Conservation (phyloP, 2,329 filamentous ascomycete species). For the Diplocarpon rosae region DNA sequence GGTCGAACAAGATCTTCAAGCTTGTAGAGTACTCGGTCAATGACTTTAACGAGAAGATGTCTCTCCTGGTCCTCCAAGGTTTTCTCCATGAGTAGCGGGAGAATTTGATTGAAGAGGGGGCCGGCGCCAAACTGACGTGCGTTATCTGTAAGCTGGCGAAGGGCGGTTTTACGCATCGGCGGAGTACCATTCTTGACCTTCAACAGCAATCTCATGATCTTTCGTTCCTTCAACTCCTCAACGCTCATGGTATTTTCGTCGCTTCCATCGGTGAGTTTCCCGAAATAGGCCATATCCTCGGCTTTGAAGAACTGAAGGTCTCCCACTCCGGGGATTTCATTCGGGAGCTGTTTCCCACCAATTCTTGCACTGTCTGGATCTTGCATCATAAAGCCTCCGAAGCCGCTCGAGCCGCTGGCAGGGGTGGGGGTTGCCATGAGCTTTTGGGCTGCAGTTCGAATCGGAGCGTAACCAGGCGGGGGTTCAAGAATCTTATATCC, state of each 20-base stretch:
- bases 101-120: conserved; percentile 90
- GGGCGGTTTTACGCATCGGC: conserved; percentile 94
- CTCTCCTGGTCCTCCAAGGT: conserved; percentile 95
- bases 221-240: conserved; percentile 92
- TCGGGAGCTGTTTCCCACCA: conserved; percentile 82
- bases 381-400: conserved; percentile 86
- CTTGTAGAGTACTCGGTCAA: conserved; percentile 97
- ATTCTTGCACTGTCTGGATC: conserved; percentile 76
- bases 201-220: conserved; percentile 92
- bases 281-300: conserved; percentile 98
- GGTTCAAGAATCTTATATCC: conserved; percentile 89
- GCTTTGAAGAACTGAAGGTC: conserved; percentile 97
- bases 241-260: conserved; percentile 88
- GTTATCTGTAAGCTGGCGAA: conserved; percentile 95
- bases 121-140: conserved; percentile 91
- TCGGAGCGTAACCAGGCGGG: conserved; percentile 82
- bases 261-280: conserved; percentile 87
- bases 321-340: conserved; percentile 89
- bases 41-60: conserved; percentile 96
- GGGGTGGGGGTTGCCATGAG: conserved; percentile 62
- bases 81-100: conserved; percentile 96
- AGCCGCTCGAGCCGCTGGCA: conserved; percentile 34
- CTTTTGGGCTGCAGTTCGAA: conserved; percentile 66
- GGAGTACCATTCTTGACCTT: conserved; percentile 99
- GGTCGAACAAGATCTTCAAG: conserved; percentile 92